Evolutionary conservation across 257 asterid genomes (phyloP).

Genomic region (Cruciata laevipes): DNA sequence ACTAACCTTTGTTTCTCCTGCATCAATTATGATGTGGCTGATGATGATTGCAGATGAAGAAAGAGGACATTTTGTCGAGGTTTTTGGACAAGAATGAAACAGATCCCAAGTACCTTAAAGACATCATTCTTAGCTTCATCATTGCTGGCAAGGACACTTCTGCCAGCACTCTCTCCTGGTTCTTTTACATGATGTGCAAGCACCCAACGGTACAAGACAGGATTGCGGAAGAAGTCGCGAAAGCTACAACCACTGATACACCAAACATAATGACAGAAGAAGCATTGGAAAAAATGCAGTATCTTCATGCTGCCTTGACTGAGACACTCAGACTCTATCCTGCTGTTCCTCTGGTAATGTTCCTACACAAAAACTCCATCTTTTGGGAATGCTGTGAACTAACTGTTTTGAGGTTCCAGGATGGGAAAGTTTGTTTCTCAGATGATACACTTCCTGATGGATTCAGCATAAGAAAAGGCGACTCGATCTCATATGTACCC

Average conservation of each 20-base stretch:
- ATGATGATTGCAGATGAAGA: slow-evolving; percentile 8
- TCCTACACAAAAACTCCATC: no score
- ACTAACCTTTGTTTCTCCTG: no score
- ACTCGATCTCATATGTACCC: slow-evolving; percentile 33
- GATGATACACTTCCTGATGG: slow-evolving; percentile 66
- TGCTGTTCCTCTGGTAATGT: slow-evolving; percentile 47
- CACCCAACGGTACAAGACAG: slow-evolving; percentile 42
- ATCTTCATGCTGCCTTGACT: slow-evolving; percentile 54
- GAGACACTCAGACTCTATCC: slow-evolving; percentile 69
- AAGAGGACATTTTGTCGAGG: slow-evolving; percentile 54
- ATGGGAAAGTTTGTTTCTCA: slow-evolving; percentile 51
- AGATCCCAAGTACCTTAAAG: slow-evolving; percentile 56
- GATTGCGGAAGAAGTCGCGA: slow-evolving; percentile 34
- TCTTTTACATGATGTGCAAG: slow-evolving; percentile 64
- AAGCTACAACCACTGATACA: slow-evolving; percentile 30
- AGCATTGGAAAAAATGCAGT: slow-evolving; percentile 53
- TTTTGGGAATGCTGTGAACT: no score
- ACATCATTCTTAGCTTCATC: slow-evolving; percentile 60
- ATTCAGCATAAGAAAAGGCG: slow-evolving; percentile 45
- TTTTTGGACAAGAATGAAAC: slow-evolving; percentile 51
- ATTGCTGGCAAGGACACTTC: slow-evolving; percentile 74
- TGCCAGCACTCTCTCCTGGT: slow-evolving; percentile 68
- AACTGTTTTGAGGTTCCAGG: slow-evolving; percentile 22
- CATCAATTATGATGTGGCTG: no score
- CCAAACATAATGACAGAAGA: slow-evolving; percentile 41